Percentiles rank a stretch among this genome's conserved stretches.
These are phyloP conservation scores for Penicillium daleae DNA, from an alignment of 495 filamentous ascomycete species.

Conservation along the genomic window DNA sequence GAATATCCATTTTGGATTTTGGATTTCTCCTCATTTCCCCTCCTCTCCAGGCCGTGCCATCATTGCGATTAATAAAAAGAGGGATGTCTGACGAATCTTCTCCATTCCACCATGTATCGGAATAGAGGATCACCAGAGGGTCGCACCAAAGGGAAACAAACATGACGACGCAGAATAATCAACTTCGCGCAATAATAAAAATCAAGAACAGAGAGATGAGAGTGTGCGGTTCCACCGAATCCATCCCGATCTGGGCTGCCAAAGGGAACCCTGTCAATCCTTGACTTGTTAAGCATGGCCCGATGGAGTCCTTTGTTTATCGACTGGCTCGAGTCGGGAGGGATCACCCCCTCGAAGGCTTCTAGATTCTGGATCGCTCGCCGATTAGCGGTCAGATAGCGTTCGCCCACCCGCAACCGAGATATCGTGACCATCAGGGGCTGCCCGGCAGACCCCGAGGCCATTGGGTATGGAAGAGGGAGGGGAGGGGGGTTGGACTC, in stretches of 20 bases:
- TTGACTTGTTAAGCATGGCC: conserved; percentile 6
- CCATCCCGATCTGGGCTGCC: neutral
- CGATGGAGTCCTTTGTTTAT: conserved; percentile 16
- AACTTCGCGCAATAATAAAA: neutral
- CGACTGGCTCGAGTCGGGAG: conserved; percentile 18
- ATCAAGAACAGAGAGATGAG: neutral
- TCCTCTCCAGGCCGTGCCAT: neutral
- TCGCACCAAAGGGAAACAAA: neutral
- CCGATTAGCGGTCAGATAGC: conserved; percentile 15
- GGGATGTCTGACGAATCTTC: conserved; percentile 1
- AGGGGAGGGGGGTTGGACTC: too few species aligned
- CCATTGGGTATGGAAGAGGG: conserved; percentile 15
- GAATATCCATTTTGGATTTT: neutral
- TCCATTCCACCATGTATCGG: conserved; percentile 3
- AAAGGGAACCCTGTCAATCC: conserved; percentile 25
- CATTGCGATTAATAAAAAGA: neutral
- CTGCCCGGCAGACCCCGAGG: neutral
- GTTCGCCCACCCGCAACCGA: conserved; percentile 7
- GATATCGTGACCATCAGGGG: neutral
- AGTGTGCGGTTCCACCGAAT: neutral
- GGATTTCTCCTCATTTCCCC: neutral
- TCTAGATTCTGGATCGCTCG: conserved; percentile 4
- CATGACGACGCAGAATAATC: neutral
- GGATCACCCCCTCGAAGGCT: conserved; percentile 21
- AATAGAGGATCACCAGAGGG: conserved; percentile 7